These are phyloP conservation scores for Simplicillium aogashimaense DNA, from an alignment of 2,329 filamentous ascomycete species.

Conservation along the genomic window DNA sequence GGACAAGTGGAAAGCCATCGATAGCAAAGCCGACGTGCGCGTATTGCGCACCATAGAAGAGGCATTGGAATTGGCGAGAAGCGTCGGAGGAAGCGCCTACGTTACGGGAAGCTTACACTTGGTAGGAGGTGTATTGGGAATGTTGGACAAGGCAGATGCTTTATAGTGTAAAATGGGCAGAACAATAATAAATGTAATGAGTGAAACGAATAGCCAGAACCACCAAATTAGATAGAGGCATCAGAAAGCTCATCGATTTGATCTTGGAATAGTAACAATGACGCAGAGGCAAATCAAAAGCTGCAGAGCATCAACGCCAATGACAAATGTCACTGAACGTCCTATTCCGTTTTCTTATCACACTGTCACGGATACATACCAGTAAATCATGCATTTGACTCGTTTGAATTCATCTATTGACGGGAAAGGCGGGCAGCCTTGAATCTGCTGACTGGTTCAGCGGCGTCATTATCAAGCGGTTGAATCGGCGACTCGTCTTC, in stretches of 20 bases:
- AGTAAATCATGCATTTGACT: neutral
- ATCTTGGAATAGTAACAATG: slow-evolving; percentile 46
- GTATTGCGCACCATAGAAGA: slow-evolving; percentile 45
- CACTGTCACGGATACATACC: slow-evolving; percentile 6
- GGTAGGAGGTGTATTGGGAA: slow-evolving; percentile 43
- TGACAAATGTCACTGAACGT: slow-evolving; percentile 4
- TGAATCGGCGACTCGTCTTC: slow-evolving; percentile 59
- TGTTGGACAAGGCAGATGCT: slow-evolving; percentile 36
- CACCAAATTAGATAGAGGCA: slow-evolving; percentile 29
- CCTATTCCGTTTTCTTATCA: slow-evolving; percentile 6
- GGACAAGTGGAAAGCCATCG: slow-evolving; percentile 37
- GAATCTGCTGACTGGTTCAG: slow-evolving; percentile 59
- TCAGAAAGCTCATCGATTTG: slow-evolving; percentile 52
- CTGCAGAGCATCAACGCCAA: slow-evolving; percentile 39
- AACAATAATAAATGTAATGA: slow-evolving; percentile 36
- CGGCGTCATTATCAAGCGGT: slow-evolving; percentile 57
- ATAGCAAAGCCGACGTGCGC: slow-evolving; percentile 32
- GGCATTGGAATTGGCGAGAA: slow-evolving; percentile 37
- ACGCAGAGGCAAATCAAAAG: slow-evolving; percentile 41
- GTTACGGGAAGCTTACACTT: slow-evolving; percentile 56
- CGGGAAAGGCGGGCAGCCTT: slow-evolving; percentile 57
- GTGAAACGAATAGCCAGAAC: slow-evolving; percentile 54
- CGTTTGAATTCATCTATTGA: slow-evolving; percentile 23
- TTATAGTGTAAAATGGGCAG: slow-evolving; percentile 15
- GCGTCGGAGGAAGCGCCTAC: slow-evolving; percentile 28